Evolutionary conservation across 2,329 filamentous ascomycete genomes (phyloP).

Genomic region (Epichloe amarillans): DNA sequence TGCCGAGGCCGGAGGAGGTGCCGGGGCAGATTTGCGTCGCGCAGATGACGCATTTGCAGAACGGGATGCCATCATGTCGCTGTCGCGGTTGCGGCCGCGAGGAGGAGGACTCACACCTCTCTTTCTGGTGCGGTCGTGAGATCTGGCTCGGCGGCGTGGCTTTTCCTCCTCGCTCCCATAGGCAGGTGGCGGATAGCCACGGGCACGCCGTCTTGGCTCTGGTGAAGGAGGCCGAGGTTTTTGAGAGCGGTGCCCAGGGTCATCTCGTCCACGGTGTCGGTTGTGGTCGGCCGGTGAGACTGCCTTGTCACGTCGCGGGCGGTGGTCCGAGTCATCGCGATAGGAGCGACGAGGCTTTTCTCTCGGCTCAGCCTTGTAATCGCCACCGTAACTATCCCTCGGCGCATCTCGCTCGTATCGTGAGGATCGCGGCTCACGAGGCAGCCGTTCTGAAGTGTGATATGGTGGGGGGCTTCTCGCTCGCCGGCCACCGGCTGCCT

Average conservation of each 20-base stretch:
- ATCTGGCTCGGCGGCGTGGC: slow-evolving; percentile 11
- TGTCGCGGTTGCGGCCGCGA: slow-evolving; percentile 10
- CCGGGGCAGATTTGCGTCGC: slow-evolving; percentile 8
- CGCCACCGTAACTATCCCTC: neutral
- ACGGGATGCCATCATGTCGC: slow-evolving; percentile 1
- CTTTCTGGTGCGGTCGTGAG: slow-evolving; percentile 11
- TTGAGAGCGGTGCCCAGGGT: neutral
- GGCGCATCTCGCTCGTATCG: neutral
- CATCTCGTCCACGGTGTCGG: slow-evolving; percentile 8
- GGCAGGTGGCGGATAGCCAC: slow-evolving; percentile 3
- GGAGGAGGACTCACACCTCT: slow-evolving; percentile 6
- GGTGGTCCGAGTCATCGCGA: slow-evolving; percentile 7
- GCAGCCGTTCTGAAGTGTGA: slow-evolving; percentile 3
- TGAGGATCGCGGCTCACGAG: slow-evolving; percentile 2
- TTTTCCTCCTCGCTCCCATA: slow-evolving; percentile 10
- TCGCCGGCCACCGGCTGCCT: slow-evolving; percentile 1
- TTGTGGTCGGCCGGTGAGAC: slow-evolving; percentile 8
- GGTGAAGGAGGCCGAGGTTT: slow-evolving; percentile 3
- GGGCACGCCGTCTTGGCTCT: slow-evolving; percentile 2
- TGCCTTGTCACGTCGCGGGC: slow-evolving; percentile 9
- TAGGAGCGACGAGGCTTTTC: slow-evolving; percentile 3
- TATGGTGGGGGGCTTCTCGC: slow-evolving; percentile 7
- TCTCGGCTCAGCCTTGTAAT: neutral
- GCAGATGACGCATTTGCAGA: slow-evolving; percentile 4
- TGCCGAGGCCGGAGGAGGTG: slow-evolving; percentile 6